Evolutionary conservation across 495 filamentous ascomycete species (phyloP).

Genomic region (Penicillium pulvis): DNA sequence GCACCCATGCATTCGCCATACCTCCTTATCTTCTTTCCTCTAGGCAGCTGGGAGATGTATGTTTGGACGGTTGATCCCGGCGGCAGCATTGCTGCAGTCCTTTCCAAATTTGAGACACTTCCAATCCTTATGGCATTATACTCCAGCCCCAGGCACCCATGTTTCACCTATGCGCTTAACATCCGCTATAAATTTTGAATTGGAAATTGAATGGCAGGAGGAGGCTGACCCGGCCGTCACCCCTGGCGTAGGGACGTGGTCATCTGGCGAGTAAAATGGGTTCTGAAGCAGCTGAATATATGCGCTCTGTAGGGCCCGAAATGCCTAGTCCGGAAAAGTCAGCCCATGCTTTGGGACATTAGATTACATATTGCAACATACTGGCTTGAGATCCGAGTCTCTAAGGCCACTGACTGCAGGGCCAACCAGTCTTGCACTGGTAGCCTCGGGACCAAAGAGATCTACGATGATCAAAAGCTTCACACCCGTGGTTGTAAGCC

Average conservation of each 20-base stretch:
- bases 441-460: conserved; percentile 61
- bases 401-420: conserved; percentile 59
- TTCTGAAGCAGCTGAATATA: conserved; percentile 90
- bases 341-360: not conserved
- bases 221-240: conserved; percentile 32
- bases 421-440: conserved; percentile 31
- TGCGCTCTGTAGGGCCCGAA: conserved; percentile 85
- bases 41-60: not conserved
- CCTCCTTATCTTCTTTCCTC: not conserved
- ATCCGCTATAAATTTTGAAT: conserved; percentile 76
- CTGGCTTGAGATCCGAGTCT: conserved; percentile 81
- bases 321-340: conserved; percentile 57
- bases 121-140: conserved; percentile 16
- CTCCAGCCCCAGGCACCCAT: conserved; percentile 55
- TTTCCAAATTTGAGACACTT: not conserved
- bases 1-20: too few relatives aligned
- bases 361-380: conserved; percentile 37
- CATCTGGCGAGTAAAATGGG: conserved; percentile 91
- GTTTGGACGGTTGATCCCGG: not conserved
- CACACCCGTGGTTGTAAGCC: conserved; percentile 94
- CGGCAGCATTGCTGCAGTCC: not conserved
- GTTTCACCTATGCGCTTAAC: conserved; percentile 82
- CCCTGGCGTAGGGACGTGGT: conserved; percentile 59
- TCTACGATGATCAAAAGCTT: conserved; percentile 89
- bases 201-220: conserved; percentile 68